Base-by-base conservation (phyloP, 2,329 filamentous ascomycete species). In the Cryphonectria nitschkei region DNA sequence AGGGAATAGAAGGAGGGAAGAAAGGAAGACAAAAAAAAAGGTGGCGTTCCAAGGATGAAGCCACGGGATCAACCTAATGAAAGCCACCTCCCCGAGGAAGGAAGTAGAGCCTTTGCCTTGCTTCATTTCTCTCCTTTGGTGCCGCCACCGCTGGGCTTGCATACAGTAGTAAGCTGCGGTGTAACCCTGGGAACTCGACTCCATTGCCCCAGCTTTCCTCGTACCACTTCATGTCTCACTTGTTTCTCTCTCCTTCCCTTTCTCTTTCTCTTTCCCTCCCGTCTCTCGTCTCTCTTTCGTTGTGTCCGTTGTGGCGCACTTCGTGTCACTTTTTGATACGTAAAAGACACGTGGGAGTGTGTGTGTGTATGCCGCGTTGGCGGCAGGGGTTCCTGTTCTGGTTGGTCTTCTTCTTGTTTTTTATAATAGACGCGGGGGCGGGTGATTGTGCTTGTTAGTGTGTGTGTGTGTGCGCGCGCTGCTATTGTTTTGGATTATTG, bases 81-180 rank as follows among this genome's bases (percentile, higher is more conserved):
- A n/a, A 1, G 22, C 46, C 46, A 7, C 37, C 34, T 34, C 34
- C 6, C 34, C 34, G 34, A 34, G 34, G 3, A 2, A 50, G 22
- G 7, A n/a, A n/a, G 46, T 26, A 50, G 2, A 22, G 22, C 19
- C 46, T 50, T 11, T 50, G 2, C 22, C 22, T 50, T 22, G 16
- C 43, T 46, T 16, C 22, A 22, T 22, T 16, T 46, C 19, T 22
- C 39, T 41, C 39, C 9, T 14, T 43, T 14, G 41, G 41, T 14
- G 41, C 41, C 41, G 41, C 41, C 14, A 43, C 41, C 16, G 14
- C 41, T 43, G 41, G 13, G 41, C 22, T n/a, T 50, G 46, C 46
- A 50, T 50, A 50, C 16, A 50, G 46, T 50, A 43, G 50, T 26
- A 58, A 58, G 54, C 54, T 58, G 54, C 54, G 13, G 54, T 58